Base-by-base conservation (phyloP, 108 stramenopile species). In the Nannochloropsis granulata region DNA sequence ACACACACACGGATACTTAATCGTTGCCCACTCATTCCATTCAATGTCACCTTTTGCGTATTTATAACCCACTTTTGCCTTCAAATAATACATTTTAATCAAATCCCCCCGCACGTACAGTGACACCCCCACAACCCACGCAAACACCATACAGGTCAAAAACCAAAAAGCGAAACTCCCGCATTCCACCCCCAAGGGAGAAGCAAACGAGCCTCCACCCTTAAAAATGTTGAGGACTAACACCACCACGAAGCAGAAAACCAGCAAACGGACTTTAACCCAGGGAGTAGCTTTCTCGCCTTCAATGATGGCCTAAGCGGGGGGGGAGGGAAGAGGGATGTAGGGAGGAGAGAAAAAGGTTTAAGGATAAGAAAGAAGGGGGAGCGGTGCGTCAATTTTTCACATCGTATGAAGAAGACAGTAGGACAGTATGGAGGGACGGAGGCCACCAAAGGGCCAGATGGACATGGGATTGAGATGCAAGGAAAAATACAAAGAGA, bases 11-110 rank as follows among this genome's bases (percentile, higher is more conserved):
- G 98, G 98, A 87, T 96, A 98, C 14, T 94, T 84, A 21, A 96
- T 84, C 8, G 96, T 95, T 16, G 94, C 86, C n/a, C 90, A 86
- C 19, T 79, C 86, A 86, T 95, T 90, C 98, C 98, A 98, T 84
- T 92, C 86, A 24, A 98, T 93, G 87, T 98, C 98, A 34, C 98
- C 98, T 23, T 94, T 94, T 8, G 93, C 93, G 87, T 96, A 99
- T 2, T 93, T 93, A 82, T 94, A 97, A 34, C 82, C 45, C 5
- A 87, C 42, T 8, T 78, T 84, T 24, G 93, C 91, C 80, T 97
- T 97, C 19, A 92, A 89, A 21, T 93, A 86, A 86, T 95, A 94
- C 44, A 93, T 90, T 85, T 93, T 85, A 13, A 96, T 86, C 2
- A 98, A 91, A 87, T 95, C 14, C 42, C 19, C 14, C 19, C 71